Base-by-base conservation (phyloP, 495 filamentous ascomycete genomes). In the Penicillium chermesinum region DNA sequence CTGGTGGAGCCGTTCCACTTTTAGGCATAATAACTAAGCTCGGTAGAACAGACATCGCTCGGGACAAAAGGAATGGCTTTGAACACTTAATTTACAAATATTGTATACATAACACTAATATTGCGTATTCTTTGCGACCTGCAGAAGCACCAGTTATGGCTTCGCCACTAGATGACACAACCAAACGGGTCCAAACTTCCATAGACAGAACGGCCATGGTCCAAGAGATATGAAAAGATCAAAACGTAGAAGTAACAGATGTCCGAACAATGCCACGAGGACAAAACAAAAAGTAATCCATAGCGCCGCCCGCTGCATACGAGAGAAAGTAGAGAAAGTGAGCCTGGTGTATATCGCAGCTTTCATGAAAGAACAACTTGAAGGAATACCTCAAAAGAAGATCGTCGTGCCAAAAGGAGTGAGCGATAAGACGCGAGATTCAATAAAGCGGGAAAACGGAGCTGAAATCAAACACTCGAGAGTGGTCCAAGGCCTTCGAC, bases 281-380 rank as follows among this genome's bases (percentile, higher is more conserved):
- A 36, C 37, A 6, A 36, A 50, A n/a, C n/a, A n/a, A 51, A 15
- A 46, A 36, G 33, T 21, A 47, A 19, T 33, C 54, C 44, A 44
- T 44, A 60, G 61, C 60, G 60, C 60, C 60, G 52, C 47, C 50
- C 60, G 60, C 60, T 63, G 60, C 60, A 54, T 44, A 40, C 32
- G 16, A 53, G 38, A 48, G 48, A 33, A 48, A 47, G 45, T 49
- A 38, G 44, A 39, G 19, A 37, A 37, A 37, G 12, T 5, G 35
- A 13, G 14, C 35, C 38, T 22, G 17, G 53, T 53, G 44, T 53
- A 60, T 60, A 54, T 15, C 49, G 52, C 53, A 51, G 39, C 38
- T 47, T 39, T 40, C 39, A 36, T 5, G 17, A 41, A 44, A 36
- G 19, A 14, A 7, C 35, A 20, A n/a, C n/a, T n/a, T n/a, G n/a